Percentiles rank a stretch among this genome's conserved stretches.
Evolutionary conservation across 805 yeast genomes (phyloP).

Genomic region (Cyberlindnera euphorbiae): DNA sequence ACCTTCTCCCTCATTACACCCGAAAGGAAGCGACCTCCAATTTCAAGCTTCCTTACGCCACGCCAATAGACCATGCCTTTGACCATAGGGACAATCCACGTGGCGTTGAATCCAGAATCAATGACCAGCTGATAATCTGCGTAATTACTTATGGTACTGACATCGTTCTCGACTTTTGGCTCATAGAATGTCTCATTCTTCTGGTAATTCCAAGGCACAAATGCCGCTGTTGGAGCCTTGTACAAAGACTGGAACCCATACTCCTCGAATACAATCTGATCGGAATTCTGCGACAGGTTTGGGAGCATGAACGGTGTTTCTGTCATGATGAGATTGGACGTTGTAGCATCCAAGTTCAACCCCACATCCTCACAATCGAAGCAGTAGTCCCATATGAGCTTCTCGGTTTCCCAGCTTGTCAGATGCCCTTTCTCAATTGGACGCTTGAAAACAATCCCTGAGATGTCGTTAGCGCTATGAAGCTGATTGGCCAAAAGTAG

Average conservation of each 20-base stretch:
- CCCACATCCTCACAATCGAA: constrained; percentile 32
- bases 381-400: constrained; percentile 82
- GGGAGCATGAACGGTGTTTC: constrained; percentile 84
- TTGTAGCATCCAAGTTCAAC: constrained; percentile 41
- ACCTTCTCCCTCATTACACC: constrained; percentile 80
- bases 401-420: constrained; percentile 86
- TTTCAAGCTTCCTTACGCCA: constrained; percentile 72
- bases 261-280: constrained; percentile 92
- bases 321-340: constrained; percentile 60
- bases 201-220: constrained; percentile 56
- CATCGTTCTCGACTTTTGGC: constrained; percentile 19
- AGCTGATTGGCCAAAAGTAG: constrained; percentile 70
- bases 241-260: constrained; percentile 72
- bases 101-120: constrained; percentile 84
- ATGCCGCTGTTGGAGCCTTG: constrained; percentile 56
- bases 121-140: constrained; percentile 72
- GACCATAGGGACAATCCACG: constrained; percentile 82
- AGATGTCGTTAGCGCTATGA: constrained; percentile 59
- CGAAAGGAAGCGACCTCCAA: constrained; percentile 83
- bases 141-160: constrained; percentile 22
- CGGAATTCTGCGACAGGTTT: constrained; percentile 74
- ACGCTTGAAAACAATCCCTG: constrained; percentile 68
- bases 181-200: constrained; percentile 26
- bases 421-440: constrained; percentile 89
- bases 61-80: constrained; percentile 73